Conservation (phyloP, 129 eudicot species). For the Lonicera japonica region DNA sequence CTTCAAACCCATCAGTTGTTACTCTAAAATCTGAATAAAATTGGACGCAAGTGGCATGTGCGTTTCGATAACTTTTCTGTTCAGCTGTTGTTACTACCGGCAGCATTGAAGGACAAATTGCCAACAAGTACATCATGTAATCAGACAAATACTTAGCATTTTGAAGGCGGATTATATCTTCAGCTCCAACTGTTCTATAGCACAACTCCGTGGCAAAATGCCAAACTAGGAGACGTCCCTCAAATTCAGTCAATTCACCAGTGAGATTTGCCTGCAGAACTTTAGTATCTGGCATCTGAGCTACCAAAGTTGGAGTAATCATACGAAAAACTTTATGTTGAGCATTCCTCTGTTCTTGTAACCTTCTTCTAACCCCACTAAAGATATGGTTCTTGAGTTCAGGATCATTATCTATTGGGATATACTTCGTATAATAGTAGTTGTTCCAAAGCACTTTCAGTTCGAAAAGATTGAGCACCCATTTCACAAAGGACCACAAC, state of each 20-base stretch:
- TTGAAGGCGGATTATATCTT: neutral
- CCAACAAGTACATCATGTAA: slow-evolving; percentile 11
- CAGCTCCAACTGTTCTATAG: neutral
- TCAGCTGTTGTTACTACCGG: neutral
- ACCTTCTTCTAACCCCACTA: neutral
- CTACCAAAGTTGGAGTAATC: neutral
- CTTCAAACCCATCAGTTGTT: neutral
- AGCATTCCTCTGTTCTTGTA: neutral
- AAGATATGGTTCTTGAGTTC: neutral
- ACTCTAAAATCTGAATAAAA: neutral
- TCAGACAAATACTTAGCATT: slow-evolving; percentile 7
- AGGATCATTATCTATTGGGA: neutral
- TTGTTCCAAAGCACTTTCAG: slow-evolving; percentile 2
- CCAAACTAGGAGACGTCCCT: slow-evolving; percentile 8
- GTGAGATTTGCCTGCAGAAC: no score
- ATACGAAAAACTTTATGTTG: neutral
- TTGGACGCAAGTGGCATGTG: neutral
- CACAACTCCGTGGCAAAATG: slow-evolving; percentile 4
- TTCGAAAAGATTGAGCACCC: slow-evolving; percentile 1
- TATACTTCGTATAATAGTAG: neutral
- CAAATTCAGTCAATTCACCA: neutral
- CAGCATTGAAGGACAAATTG: neutral
- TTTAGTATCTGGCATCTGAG: neutral
- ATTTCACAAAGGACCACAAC: neutral
- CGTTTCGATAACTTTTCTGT: neutral